Percentiles rank a stretch among this genome's conserved stretches.
Conservation (phyloP, 2,329 filamentous ascomycete species). For the Trichoderma afroharzianum region DNA sequence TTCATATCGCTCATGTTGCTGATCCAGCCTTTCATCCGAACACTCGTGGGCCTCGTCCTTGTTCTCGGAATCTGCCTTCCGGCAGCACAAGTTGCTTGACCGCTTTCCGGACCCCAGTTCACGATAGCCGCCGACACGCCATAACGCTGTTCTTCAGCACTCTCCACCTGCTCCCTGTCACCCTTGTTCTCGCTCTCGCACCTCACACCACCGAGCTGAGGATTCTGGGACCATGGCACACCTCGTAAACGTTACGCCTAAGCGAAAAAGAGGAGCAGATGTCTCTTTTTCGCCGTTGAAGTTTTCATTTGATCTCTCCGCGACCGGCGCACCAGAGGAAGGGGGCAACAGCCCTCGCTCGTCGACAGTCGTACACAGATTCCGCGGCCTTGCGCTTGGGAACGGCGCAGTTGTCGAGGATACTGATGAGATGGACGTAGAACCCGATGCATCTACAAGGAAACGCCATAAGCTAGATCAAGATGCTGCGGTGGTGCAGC, state of each 20-base stretch:
- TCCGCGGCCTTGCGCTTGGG: slow-evolving; percentile 48
- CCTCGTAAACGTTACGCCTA: slow-evolving; percentile 35
- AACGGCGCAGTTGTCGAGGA: slow-evolving; percentile 39
- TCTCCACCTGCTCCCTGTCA: background rate
- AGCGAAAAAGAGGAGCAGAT: slow-evolving; percentile 44
- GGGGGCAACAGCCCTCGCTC: slow-evolving; percentile 52
- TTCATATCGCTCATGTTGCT: background rate
- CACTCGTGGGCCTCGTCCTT: background rate
- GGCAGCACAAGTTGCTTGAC: slow-evolving; percentile 2
- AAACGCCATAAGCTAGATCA: slow-evolving; percentile 39
- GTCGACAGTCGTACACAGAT: slow-evolving; percentile 46
- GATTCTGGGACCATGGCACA: slow-evolving; percentile 16
- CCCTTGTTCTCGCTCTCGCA: background rate
- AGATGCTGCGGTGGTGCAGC: slow-evolving; percentile 22
- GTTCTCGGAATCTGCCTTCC: background rate
- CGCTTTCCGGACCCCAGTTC: slow-evolving; percentile 2
- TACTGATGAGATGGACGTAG: slow-evolving; percentile 27
- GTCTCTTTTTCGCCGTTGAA: slow-evolving; percentile 32
- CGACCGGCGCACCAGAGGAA: slow-evolving; percentile 36
- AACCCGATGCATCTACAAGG: slow-evolving; percentile 31
- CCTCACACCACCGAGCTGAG: background rate
- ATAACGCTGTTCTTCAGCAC: background rate
- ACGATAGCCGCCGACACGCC: background rate
- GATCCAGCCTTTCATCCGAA: background rate
- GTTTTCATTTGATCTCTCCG: slow-evolving; percentile 46